phyloP scores from a whole-genome alignment of 2,329 filamentous ascomycete genomes.

The Chalara sp. region DNA sequence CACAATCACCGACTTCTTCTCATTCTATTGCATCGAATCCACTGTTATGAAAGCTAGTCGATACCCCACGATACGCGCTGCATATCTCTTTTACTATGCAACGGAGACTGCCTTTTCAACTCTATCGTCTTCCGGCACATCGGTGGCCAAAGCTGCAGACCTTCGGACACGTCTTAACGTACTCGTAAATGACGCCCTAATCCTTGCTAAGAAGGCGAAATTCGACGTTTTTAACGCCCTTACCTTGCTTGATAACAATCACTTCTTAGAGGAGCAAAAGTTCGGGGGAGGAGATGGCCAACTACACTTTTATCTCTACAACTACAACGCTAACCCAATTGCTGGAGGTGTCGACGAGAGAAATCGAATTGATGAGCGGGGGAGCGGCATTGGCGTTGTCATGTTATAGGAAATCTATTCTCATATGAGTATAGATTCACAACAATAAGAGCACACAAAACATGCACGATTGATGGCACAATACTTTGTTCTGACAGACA shows the following conservation, averaged over 20 bases:
- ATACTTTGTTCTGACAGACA: too few relatives aligned
- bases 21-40: constrained; percentile 92
- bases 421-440: too few relatives aligned
- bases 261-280: constrained; percentile 91
- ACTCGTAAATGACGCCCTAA: constrained; percentile 77
- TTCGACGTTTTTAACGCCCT: constrained; percentile 98
- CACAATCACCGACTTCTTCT: constrained; percentile 93
- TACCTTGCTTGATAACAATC: constrained; percentile 84
- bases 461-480: too few relatives aligned
- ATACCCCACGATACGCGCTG: constrained; percentile 75
- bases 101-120: constrained; percentile 67
- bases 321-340: constrained; percentile 85
- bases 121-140: constrained; percentile 1
- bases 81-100: constrained; percentile 97
- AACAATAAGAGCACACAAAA: too few relatives aligned
- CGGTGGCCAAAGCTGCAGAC: constrained; percentile 29
- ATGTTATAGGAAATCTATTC: constrained; percentile 49
- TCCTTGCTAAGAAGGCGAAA: constrained; percentile 73
- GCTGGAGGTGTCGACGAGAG: constrained; percentile 74
- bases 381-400: constrained; percentile 85
- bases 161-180: constrained; percentile 75
- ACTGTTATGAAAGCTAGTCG: constrained; percentile 79
- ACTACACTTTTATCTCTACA: constrained; percentile 96
- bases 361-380: constrained; percentile 69
- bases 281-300: constrained; percentile 93